Base-by-base conservation (phyloP, 768 basidiomycete genomes). In the Boletus subparvulus region DNA sequence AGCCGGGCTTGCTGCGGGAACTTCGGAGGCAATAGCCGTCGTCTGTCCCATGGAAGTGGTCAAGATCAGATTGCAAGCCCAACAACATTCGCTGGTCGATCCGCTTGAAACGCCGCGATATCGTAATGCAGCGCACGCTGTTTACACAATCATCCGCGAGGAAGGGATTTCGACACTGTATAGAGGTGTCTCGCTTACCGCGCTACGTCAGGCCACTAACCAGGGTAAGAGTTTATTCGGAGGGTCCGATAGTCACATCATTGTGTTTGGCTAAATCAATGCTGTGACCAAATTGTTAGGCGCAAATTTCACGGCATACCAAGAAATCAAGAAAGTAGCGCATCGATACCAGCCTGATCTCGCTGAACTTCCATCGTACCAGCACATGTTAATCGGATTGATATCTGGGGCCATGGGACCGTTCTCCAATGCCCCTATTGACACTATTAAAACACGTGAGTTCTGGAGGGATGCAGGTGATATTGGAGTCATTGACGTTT, bases 21-120 rank as follows among this genome's bases (percentile, higher is more conserved):
- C 88, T n/a, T 91, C 94, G 1, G 97, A 98, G 74, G 97, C 95
- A 3, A 84, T 99, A 17, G 79, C 85, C 16, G 93, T 99, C 44
- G 97, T 99, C 12, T 96, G 91, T 44, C 97, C 97, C 0, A 98
- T 99, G 97, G 97, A 99, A 70, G 97, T 98, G 19, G 92, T 99
- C 70, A 98, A 98, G 80, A 98, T 99, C 69, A 85, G 97, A 28
- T 76, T 99, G 65, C 97, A 99, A 74, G 96, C 97, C 4, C 97
- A 99, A 68, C 89, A 91, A 68, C 97, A 98, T 73, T 98, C 96
- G 21, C 80, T 99, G 47, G 92, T 94, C 8, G 97, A 99, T 73
- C 97, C 97, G 36, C 75, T 96, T 51, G 97, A 99, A 68, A 78
- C 84, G 16, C 97, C 97, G 5, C 83, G 90, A 72, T 99, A 99